Percentiles rank a stretch among this genome's conserved stretches.
Conservation (phyloP, 2,329 filamentous ascomycete genomes). For the Phyllosticta citriasiana region DNA sequence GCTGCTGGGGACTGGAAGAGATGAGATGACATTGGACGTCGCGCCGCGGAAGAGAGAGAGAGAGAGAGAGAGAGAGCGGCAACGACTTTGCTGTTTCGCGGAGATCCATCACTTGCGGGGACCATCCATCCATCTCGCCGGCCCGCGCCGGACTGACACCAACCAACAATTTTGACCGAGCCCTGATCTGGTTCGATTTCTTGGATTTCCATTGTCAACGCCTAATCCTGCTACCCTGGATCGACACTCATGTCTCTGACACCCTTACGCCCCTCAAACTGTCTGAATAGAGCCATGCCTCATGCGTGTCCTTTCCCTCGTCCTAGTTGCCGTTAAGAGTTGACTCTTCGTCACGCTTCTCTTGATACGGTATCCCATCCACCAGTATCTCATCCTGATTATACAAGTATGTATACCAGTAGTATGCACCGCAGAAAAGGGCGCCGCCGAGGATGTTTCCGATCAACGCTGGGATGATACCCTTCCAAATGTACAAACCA, state of each 20-base stretch:
- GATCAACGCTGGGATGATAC: constrained; percentile 18
- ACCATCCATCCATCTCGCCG: neutral
- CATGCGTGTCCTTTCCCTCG: neutral
- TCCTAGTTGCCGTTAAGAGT: neutral
- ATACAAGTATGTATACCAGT: constrained; percentile 8
- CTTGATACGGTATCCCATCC: constrained; percentile 4
- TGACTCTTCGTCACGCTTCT: neutral
- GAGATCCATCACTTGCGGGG: neutral
- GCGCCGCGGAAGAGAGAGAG: no score
- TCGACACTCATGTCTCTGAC: neutral
- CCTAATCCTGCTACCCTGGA: neutral
- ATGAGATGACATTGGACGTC: neutral
- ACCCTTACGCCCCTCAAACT: neutral
- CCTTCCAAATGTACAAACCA: constrained; percentile 21
- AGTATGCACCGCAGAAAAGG: constrained; percentile 5
- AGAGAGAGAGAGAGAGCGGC: neutral
- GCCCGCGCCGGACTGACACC: neutral
- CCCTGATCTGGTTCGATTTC: no score
- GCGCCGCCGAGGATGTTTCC: constrained; percentile 18
- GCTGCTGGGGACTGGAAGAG: neutral
- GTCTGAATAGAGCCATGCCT: neutral
- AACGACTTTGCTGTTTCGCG: neutral
- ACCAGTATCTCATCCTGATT: constrained; percentile 2
- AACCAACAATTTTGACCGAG: neutral
- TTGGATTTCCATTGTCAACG: neutral